Evolutionary conservation across 345 rosid genomes (phyloP).

Genomic region (Tarenaya hassleriana): DNA sequence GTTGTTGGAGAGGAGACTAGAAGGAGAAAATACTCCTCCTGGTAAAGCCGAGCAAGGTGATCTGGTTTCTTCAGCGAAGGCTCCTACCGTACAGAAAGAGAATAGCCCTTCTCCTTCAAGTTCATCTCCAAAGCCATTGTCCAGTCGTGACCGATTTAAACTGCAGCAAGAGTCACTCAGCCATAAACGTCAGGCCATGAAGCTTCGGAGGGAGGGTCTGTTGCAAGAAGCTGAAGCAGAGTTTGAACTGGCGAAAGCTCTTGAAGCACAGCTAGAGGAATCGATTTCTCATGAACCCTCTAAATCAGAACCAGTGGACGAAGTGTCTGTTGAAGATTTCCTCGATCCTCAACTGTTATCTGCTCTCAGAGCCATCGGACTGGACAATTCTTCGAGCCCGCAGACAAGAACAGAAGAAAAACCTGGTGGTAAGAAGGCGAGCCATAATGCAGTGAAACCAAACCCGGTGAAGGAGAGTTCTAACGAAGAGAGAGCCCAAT

Average conservation of each 20-base stretch:
- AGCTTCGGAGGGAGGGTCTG: conserved; percentile 75
- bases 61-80: conserved; percentile 17
- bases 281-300: conserved; percentile 34
- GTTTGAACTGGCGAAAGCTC: conserved; percentile 78
- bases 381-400: conserved; percentile 33
- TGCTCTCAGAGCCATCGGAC: conserved; percentile 69
- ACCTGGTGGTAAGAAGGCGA: conserved; percentile 17
- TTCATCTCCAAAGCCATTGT: conserved; percentile 48
- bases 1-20: conserved; percentile 57
- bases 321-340: conserved; percentile 65
- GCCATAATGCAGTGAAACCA: conserved; percentile 26
- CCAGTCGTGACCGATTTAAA: conserved; percentile 80
- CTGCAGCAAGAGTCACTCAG: conserved; percentile 79
- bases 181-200: conserved; percentile 85
- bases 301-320: conserved; percentile 36
- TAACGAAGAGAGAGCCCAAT: conserved; percentile 45
- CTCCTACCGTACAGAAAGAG: conserved; percentile 39
- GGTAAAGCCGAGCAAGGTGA: conserved; percentile 22
- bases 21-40: conserved; percentile 29
- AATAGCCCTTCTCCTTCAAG: conserved; percentile 33
- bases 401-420: conserved; percentile 27
- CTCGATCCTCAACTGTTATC: conserved; percentile 90
- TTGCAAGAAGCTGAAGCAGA: conserved; percentile 87
- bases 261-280: conserved; percentile 80
- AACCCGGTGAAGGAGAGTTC: conserved; percentile 30